Evolutionary conservation across 1,284 basidiomycete species (phyloP).

Genomic region (Pseudozyma pruni): DNA sequence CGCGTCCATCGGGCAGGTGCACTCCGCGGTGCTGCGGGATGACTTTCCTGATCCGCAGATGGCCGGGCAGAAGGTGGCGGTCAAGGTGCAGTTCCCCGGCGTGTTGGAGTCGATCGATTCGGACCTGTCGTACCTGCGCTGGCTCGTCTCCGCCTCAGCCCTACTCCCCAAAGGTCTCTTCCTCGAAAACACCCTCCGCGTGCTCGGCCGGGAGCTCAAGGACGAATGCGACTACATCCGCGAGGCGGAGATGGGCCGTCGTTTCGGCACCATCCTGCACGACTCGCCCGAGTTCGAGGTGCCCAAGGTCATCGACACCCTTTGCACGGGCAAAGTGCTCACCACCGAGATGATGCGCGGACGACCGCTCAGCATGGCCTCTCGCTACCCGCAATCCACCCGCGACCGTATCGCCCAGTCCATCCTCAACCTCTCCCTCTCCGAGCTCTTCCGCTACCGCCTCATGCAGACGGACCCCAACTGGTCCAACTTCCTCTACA

Average conservation of each 20-base stretch:
- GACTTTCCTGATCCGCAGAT: slow-evolving; percentile 46
- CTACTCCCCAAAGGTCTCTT: slow-evolving; percentile 89
- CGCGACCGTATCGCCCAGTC: slow-evolving; percentile 85
- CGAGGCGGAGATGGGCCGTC: slow-evolving; percentile 80
- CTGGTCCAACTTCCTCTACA: slow-evolving; percentile 97
- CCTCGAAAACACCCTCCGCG: slow-evolving; percentile 78
- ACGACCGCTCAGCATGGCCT: slow-evolving; percentile 78
- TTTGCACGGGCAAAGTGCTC: slow-evolving; percentile 82
- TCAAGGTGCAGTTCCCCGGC: slow-evolving; percentile 97
- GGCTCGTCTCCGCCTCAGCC: slow-evolving; percentile 81
- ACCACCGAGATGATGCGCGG: slow-evolving; percentile 90
- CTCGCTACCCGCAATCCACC: slow-evolving; percentile 74
- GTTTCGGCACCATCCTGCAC: slow-evolving; percentile 71
- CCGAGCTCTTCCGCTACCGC: slow-evolving; percentile 88
- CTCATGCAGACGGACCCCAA: slow-evolving; percentile 99
- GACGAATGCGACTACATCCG: slow-evolving; percentile 95
- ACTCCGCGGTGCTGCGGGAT: slow-evolving; percentile 76
- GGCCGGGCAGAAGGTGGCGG: slow-evolving; percentile 73
- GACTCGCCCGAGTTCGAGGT: slow-evolving; percentile 76
- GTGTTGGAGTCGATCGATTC: slow-evolving; percentile 85
- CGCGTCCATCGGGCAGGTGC: slow-evolving; percentile 97
- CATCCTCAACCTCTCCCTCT: slow-evolving; percentile 86
- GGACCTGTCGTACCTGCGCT: slow-evolving; percentile 86
- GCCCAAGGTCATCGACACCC: slow-evolving; percentile 81
- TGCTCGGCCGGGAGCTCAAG: slow-evolving; percentile 88